phyloP scores from a whole-genome alignment of 2,329 filamentous ascomycete genomes.

The Paracorniculantispora psalliotae region DNA sequence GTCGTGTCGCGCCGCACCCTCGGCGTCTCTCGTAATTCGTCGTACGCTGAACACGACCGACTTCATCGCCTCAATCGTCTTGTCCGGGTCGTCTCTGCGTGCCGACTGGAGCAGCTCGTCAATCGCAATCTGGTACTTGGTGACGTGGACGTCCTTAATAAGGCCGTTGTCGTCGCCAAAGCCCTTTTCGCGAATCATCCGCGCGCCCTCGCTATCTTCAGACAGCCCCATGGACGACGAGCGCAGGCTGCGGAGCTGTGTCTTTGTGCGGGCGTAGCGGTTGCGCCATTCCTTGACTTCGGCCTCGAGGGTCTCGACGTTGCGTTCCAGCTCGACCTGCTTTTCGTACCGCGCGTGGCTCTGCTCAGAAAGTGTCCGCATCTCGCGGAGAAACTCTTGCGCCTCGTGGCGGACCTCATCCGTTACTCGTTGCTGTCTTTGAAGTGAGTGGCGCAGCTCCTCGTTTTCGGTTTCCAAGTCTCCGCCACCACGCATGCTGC shows the following conservation, averaged over 20 bases:
- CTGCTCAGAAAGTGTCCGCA: constrained; percentile 78
- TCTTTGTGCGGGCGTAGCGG: constrained; percentile 82
- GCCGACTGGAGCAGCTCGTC: constrained; percentile 82
- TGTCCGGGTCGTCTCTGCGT: constrained; percentile 65
- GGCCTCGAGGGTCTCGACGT: constrained; percentile 70
- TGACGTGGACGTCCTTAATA: constrained; percentile 87
- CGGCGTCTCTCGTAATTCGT: constrained; percentile 77
- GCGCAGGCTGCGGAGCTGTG: constrained; percentile 76
- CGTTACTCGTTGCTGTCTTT: constrained; percentile 74
- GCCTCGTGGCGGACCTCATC: constrained; percentile 84
- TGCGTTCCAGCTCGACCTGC: constrained; percentile 71
- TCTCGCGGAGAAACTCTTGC: constrained; percentile 77
- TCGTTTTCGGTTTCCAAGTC: constrained; percentile 65
- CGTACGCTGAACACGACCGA: constrained; percentile 76
- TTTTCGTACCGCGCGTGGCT: constrained; percentile 74
- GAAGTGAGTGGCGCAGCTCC: constrained; percentile 58
- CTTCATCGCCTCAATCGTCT: constrained; percentile 82
- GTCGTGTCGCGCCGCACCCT: constrained; percentile 49
- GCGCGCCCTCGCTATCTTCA: constrained; percentile 64
- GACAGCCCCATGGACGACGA: constrained; percentile 73
- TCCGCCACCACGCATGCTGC: constrained; percentile 22
- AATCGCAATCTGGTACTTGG: constrained; percentile 89
- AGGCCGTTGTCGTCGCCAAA: constrained; percentile 69
- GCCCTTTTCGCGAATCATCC: constrained; percentile 59
- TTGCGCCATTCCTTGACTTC: constrained; percentile 88